These are phyloP conservation scores for Aspergillus pseudoglaucus DNA, from an alignment of 2,329 filamentous ascomycete species.

Conservation along the genomic window DNA sequence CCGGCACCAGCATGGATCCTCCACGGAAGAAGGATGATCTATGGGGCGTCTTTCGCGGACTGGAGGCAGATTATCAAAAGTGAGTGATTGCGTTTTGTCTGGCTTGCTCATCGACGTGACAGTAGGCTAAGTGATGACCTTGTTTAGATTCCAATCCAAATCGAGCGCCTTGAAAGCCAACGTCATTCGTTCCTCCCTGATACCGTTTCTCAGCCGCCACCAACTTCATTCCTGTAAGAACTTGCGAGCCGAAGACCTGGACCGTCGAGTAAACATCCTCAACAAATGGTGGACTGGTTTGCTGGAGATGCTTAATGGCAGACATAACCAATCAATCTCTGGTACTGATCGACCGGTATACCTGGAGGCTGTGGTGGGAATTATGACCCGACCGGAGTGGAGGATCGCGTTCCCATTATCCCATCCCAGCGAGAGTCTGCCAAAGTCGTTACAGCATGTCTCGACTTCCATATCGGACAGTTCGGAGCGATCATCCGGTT, in stretches of 20 bases:
- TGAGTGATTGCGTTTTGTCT: slow-evolving; percentile 27
- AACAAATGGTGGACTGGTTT: slow-evolving; percentile 88
- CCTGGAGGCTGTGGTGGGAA: slow-evolving; percentile 67
- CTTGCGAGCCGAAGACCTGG: slow-evolving; percentile 72
- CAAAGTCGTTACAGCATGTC: slow-evolving; percentile 29
- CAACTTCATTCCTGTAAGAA: slow-evolving; percentile 60
- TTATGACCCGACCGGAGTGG: slow-evolving; percentile 91
- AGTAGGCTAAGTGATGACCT: not conserved
- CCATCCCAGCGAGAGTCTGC: slow-evolving; percentile 32
- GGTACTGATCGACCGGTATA: slow-evolving; percentile 77
- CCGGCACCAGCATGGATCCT: slow-evolving; percentile 22
- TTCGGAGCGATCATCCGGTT: slow-evolving; percentile 50
- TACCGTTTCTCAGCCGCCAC: slow-evolving; percentile 72
- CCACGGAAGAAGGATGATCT: slow-evolving; percentile 62
- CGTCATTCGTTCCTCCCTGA: slow-evolving; percentile 62
- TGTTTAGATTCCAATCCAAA: slow-evolving; percentile 61
- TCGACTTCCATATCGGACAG: slow-evolving; percentile 45
- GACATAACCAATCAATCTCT: slow-evolving; percentile 67
- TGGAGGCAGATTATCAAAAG: slow-evolving; percentile 65
- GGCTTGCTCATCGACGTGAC: not conserved
- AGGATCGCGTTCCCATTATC: slow-evolving; percentile 63
- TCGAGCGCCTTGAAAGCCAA: slow-evolving; percentile 67
- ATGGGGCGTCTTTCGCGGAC: slow-evolving; percentile 60
- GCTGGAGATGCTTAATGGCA: slow-evolving; percentile 72
- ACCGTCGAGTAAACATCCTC: slow-evolving; percentile 69